Conservation (phyloP, 2,329 filamentous ascomycete species). For the Aspergillus fumigatus region DNA sequence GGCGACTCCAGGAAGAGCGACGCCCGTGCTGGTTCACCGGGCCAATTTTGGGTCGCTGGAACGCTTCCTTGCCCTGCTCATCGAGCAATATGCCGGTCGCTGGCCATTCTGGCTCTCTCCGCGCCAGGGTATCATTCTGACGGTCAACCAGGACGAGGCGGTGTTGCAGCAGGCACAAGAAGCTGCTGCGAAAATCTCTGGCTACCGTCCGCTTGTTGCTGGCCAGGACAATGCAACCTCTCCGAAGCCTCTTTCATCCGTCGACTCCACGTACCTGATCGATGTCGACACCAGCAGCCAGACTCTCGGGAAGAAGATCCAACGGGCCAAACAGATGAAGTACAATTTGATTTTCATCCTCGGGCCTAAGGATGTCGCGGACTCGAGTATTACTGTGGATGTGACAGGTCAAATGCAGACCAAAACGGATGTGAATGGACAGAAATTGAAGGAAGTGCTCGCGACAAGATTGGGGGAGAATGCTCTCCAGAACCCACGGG, state of each 20-base stretch:
- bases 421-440: constrained; percentile 28
- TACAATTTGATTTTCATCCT: constrained; percentile 72
- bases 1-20: constrained; percentile 52
- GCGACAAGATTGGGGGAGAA: constrained; percentile 20
- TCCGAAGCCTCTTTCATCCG: constrained; percentile 41
- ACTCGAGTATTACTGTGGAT: constrained; percentile 49
- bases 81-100: constrained; percentile 73
- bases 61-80: constrained; percentile 76
- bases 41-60: constrained; percentile 82
- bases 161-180: constrained; percentile 46
- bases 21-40: constrained; percentile 77
- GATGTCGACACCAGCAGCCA: constrained; percentile 64
- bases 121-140: constrained; percentile 68
- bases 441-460: constrained; percentile 26
- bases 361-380: constrained; percentile 61
- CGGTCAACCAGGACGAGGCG: constrained; percentile 56
- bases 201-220: constrained; percentile 29
- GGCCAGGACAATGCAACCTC: constrained; percentile 20
- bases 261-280: constrained; percentile 61
- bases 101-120: constrained; percentile 91
- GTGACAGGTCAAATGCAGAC: constrained; percentile 41
- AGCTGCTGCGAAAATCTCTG: constrained; percentile 48
- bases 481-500: constrained; percentile 30
- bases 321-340: constrained; percentile 65
- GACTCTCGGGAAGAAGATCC: constrained; percentile 64